These are phyloP conservation scores for Ziziphus jujuba DNA, from an alignment of 306 rosid genomes.

Conservation along the genomic window DNA sequence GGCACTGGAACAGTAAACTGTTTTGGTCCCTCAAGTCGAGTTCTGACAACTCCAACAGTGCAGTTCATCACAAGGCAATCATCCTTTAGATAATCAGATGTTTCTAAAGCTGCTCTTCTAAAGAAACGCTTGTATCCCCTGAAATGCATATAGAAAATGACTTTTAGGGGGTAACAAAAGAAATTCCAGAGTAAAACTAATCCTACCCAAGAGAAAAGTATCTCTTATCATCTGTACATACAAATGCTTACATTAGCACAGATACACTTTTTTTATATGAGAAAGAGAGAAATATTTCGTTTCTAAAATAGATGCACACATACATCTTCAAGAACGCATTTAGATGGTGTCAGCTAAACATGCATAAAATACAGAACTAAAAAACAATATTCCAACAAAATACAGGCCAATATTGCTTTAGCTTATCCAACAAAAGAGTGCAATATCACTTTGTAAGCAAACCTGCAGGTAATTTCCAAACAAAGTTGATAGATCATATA, in stretches of 20 bases:
- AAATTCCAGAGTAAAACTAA: neutral
- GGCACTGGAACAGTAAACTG: slow-evolving; percentile 52
- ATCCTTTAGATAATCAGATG: slow-evolving; percentile 78
- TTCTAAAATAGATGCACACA: too few relatives aligned
- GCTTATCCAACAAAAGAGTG: neutral
- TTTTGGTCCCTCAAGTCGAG: slow-evolving; percentile 68
- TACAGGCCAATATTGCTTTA: neutral
- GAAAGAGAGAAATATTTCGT: too few relatives aligned
- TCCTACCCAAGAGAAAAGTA: neutral
- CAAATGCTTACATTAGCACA: neutral
- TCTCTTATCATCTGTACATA: too few relatives aligned
- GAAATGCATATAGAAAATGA: slow-evolving; percentile 15
- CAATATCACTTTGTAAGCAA: neutral
- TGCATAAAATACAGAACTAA: neutral
- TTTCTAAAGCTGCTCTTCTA: slow-evolving; percentile 62
- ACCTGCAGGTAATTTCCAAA: neutral
- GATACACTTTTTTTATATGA: too few relatives aligned
- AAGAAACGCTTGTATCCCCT: slow-evolving; percentile 97
- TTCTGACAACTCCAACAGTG: slow-evolving; percentile 93
- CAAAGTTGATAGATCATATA: neutral
- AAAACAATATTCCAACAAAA: neutral
- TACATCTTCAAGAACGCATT: too few relatives aligned
- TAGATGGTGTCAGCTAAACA: too few relatives aligned
- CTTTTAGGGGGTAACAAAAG: neutral
- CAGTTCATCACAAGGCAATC: slow-evolving; percentile 88